These are phyloP conservation scores for Schizonepeta tenuifolia DNA, from an alignment of 257 asterid species.

Conservation along the genomic window DNA sequence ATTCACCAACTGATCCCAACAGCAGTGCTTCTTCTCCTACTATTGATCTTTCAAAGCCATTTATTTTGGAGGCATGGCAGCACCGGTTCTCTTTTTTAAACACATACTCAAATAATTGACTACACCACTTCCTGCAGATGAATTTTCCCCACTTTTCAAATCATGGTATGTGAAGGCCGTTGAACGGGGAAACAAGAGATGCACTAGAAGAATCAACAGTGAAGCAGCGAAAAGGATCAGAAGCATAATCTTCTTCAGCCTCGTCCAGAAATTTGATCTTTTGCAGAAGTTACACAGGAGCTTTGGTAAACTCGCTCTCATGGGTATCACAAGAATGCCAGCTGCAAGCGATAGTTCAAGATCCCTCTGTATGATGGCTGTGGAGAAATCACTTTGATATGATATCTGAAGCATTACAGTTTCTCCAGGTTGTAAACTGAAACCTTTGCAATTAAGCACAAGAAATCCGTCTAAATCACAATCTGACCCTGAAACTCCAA, in stretches of 20 bases:
- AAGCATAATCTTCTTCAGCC: conserved; percentile 49
- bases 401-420: conserved; percentile 58
- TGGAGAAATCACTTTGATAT: conserved; percentile 66
- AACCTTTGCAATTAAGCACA: conserved; percentile 62
- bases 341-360: conserved; percentile 64
- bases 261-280: conserved; percentile 60
- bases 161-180: conserved; percentile 40
- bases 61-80: conserved; percentile 43
- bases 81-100: conserved; percentile 30
- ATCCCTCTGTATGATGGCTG: conserved; percentile 70
- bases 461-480: conserved; percentile 78
- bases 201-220: conserved; percentile 47
- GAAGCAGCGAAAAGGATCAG: conserved; percentile 48
- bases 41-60: conserved; percentile 39
- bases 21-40: conserved; percentile 45
- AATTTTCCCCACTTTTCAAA: conserved; percentile 44
- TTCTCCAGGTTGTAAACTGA: conserved; percentile 82
- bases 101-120: conserved; percentile 36
- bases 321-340: conserved; percentile 79
- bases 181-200: conserved; percentile 45
- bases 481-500: conserved; percentile 76
- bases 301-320: conserved; percentile 75
- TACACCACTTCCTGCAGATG: conserved; percentile 30
- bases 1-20: conserved; percentile 41
- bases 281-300: conserved; percentile 63